Conservation (phyloP, 2,329 filamentous ascomycete species). For the Fusarium sp. region DNA sequence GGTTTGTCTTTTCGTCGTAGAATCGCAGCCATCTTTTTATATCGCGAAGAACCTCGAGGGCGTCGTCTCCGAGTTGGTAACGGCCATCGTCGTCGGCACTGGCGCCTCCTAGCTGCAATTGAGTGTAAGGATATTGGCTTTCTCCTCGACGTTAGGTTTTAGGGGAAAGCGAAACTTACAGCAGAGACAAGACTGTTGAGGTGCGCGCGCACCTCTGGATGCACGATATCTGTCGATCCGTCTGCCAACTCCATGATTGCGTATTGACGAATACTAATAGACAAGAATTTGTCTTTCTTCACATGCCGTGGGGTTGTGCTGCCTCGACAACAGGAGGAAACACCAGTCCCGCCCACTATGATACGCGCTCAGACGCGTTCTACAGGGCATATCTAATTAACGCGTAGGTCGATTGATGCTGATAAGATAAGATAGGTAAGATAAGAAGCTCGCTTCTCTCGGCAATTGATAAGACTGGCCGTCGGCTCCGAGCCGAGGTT, state of each 20-base stretch:
- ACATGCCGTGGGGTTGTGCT: conserved; percentile 40
- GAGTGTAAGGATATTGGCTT: conserved; percentile 33
- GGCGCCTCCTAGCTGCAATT: conserved; percentile 82
- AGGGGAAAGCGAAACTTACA: conserved; percentile 66
- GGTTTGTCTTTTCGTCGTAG: conserved; percentile 92
- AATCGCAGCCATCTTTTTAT: conserved; percentile 95
- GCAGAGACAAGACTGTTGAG: conserved; percentile 95
- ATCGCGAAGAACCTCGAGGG: conserved; percentile 90
- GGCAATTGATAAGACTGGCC: conserved; percentile 33
- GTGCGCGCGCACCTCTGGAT: conserved; percentile 92
- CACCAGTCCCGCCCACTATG: conserved; percentile 26
- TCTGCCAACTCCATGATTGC: conserved; percentile 67
- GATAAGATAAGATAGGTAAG: conserved; percentile 40
- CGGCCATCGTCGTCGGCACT: conserved; percentile 82
- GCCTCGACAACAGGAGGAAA: conserved; percentile 34
- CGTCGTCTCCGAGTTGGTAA: conserved; percentile 94
- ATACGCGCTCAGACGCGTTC: conserved; percentile 45
- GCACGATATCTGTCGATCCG: conserved; percentile 73
- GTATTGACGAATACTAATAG: conserved; percentile 23
- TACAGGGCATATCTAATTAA: conserved; percentile 38
- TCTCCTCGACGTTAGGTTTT: not conserved
- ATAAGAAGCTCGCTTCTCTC: conserved; percentile 14
- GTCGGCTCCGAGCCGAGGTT: conserved; percentile 57
- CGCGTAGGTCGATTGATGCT: conserved; percentile 7
- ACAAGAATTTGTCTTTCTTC: conserved; percentile 25